phyloP scores from a whole-genome alignment of 352 stramenopile species.

The Phytophthora brassicae region DNA sequence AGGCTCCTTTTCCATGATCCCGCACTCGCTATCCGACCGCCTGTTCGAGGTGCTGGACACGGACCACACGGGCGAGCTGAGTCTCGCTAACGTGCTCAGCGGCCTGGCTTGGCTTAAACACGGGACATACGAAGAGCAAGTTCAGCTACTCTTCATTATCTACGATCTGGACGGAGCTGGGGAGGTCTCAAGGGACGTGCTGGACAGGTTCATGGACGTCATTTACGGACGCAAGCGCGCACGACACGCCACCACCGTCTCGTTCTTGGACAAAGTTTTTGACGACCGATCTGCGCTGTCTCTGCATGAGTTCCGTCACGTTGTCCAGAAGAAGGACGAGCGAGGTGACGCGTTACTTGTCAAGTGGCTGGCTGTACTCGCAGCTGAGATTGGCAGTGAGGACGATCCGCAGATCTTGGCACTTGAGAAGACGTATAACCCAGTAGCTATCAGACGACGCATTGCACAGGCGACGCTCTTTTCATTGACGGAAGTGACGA shows the following conservation, averaged over 20 bases:
- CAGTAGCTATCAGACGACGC: slow-evolving; percentile 73
- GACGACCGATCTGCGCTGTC: slow-evolving; percentile 39
- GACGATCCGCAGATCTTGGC: slow-evolving; percentile 74
- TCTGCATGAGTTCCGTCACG: slow-evolving; percentile 62
- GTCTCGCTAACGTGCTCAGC: slow-evolving; percentile 59
- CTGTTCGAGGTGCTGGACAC: slow-evolving; percentile 85
- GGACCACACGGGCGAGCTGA: slow-evolving; percentile 65
- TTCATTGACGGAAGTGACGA: slow-evolving; percentile 67
- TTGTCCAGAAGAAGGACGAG: slow-evolving; percentile 57
- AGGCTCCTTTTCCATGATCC: slow-evolving; percentile 76
- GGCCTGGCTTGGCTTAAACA: slow-evolving; percentile 79
- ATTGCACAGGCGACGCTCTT: slow-evolving; percentile 78
- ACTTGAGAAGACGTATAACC: slow-evolving; percentile 80
- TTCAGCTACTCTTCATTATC: slow-evolving; percentile 80
- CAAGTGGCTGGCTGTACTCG: slow-evolving; percentile 66
- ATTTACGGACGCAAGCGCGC: slow-evolving; percentile 71
- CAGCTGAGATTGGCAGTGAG: slow-evolving; percentile 61
- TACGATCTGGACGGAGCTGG: slow-evolving; percentile 78
- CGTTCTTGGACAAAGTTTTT: slow-evolving; percentile 68
- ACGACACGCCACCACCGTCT: slow-evolving; percentile 40
- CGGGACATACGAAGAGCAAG: slow-evolving; percentile 68
- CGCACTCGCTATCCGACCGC: slow-evolving; percentile 78
- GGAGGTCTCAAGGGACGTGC: slow-evolving; percentile 63
- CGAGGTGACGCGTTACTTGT: slow-evolving; percentile 57
- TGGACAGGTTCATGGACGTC: slow-evolving; percentile 86